These are phyloP conservation scores for Austroboletus rostrupii DNA, from an alignment of 1,284 basidiomycete genomes.

Conservation along the genomic window DNA sequence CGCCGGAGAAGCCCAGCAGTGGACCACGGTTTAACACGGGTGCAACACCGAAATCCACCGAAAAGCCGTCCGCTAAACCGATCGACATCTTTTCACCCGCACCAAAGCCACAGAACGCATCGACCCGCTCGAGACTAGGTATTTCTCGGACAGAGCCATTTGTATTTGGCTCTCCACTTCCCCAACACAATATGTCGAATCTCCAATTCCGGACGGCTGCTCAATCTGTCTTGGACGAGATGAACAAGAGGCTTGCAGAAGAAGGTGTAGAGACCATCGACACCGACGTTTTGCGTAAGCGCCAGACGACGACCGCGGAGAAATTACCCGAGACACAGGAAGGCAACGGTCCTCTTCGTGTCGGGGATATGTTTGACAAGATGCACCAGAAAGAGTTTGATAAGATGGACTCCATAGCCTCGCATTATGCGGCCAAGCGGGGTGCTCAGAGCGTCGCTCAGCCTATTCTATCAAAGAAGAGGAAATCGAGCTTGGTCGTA, in stretches of 20 bases:
- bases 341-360: conserved; percentile 16
- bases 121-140: conserved; percentile 19
- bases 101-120: conserved; percentile 16
- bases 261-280: conserved; percentile 43
- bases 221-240: conserved; percentile 66
- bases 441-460: conserved; percentile 18
- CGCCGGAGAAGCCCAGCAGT: conserved; percentile 14
- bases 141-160: conserved; percentile 46
- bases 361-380: conserved; percentile 52
- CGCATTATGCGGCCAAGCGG: conserved; percentile 53
- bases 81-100: conserved; percentile 39
- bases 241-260: conserved; percentile 63
- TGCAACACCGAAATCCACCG: conserved; percentile 28
- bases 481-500: conserved; percentile 43
- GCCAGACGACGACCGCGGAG: conserved; percentile 15
- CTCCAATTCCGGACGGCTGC: conserved; percentile 59
- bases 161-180: conserved; percentile 68
- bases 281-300: conserved; percentile 38
- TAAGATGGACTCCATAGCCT: conserved; percentile 74
- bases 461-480: conserved; percentile 33
- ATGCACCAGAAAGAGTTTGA: conserved; percentile 60
- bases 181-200: conserved; percentile 56
- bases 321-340: conserved; percentile 19
- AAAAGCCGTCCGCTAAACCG: conserved; percentile 26
- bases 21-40: conserved; percentile 17